These are phyloP conservation scores for Liriodendron chinense DNA, from an alignment of 164 flowering plant species.

Conservation along the genomic window DNA sequence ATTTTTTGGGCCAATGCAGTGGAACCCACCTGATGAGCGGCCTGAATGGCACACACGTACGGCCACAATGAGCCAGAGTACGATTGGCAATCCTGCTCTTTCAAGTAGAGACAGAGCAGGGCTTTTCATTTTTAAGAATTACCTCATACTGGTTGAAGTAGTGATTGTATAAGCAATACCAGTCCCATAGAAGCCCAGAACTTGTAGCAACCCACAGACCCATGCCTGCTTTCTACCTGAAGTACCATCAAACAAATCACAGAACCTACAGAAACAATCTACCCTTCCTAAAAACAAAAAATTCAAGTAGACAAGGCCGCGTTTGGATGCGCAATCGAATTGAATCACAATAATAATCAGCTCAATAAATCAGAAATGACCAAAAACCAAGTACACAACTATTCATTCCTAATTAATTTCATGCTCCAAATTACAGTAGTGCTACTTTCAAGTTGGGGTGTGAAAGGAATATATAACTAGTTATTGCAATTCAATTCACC, in stretches of 20 bases:
- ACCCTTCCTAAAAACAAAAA: no score
- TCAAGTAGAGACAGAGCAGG: background rate
- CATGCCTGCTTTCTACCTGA: constrained; percentile 23
- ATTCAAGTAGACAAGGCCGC: background rate
- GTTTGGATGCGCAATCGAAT: background rate
- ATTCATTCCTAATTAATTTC: no score
- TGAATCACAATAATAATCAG: no score
- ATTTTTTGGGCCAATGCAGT: background rate
- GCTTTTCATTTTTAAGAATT: background rate
- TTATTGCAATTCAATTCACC: background rate
- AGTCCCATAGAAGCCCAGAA: constrained; percentile 37
- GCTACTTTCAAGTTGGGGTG: background rate
- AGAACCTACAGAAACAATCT: background rate
- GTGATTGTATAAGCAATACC: constrained; percentile 38
- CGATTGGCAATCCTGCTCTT: no score
- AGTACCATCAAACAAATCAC: constrained; percentile 17
- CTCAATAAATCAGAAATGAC: no score
- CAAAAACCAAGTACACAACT: no score
- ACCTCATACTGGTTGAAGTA: constrained; percentile 39
- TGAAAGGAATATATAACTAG: background rate
- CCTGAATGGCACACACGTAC: background rate
- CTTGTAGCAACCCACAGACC: constrained; percentile 48
- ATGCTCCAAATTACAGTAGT: background rate
- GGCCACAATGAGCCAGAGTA: no score
- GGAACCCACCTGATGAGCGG: background rate